Percentiles rank a stretch among this genome's conserved stretches.
Conservation (phyloP, 345 rosid genomes). For the Nephelium lappaceum region DNA sequence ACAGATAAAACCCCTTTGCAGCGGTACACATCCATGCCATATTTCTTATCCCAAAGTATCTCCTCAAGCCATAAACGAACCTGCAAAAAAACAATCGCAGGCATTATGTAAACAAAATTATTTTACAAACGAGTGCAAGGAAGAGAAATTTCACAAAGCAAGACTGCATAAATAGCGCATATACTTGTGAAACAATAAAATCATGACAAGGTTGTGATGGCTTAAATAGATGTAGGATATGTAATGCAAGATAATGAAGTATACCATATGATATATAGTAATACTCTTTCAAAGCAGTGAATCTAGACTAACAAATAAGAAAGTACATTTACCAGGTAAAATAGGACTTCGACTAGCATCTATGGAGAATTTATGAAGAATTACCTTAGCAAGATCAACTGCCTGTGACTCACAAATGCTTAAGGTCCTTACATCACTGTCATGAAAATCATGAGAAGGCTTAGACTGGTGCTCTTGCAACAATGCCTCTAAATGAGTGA, state of each 20-base stretch:
- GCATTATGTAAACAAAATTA: neutral
- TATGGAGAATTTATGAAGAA: slow-evolving; percentile 15
- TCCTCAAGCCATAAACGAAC: slow-evolving; percentile 88
- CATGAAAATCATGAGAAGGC: slow-evolving; percentile 69
- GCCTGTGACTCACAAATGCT: slow-evolving; percentile 61
- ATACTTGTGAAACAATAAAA: neutral
- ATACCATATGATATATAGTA: neutral
- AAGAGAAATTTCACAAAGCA: neutral
- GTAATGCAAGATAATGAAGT: neutral
- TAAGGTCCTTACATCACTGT: slow-evolving; percentile 71
- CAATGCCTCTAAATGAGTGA: slow-evolving; percentile 63
- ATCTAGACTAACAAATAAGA: slow-evolving; percentile 5
- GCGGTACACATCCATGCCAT: slow-evolving; percentile 80
- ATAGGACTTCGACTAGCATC: slow-evolving; percentile 7
- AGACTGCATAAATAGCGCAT: neutral
- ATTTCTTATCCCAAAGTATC: slow-evolving; percentile 87
- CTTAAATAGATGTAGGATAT: neutral
- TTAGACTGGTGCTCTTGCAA: slow-evolving; percentile 65
- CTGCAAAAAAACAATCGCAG: slow-evolving; percentile 36
- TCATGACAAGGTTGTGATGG: neutral
- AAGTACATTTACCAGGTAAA: slow-evolving; percentile 4
- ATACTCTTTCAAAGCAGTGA: neutral
- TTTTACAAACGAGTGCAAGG: neutral
- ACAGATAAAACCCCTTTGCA: slow-evolving; percentile 86
- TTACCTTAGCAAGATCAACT: slow-evolving; percentile 81